Base-by-base conservation (phyloP, 805 yeast species). In the Isabelozyma heimii region DNA sequence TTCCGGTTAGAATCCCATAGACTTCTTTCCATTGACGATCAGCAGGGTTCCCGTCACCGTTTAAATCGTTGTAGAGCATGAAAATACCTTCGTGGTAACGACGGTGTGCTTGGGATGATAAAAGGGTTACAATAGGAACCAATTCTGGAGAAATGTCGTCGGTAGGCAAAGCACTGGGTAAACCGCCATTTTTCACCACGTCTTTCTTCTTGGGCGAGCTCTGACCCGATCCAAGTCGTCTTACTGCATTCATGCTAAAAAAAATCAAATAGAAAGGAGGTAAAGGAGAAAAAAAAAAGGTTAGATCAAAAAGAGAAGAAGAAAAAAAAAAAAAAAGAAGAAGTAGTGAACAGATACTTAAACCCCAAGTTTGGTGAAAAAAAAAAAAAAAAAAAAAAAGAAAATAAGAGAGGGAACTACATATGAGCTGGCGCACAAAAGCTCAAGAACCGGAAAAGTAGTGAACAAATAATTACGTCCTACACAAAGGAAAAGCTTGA, bases 11-110 rank as follows among this genome's bases (percentile, higher is more conserved):
- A 13, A 89, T 89, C 41, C 96, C 98, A 65, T 88, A 94, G 20
- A 91, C 97, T 69, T 94, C 97, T 47, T 79, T 77, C 99, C 99
- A 94, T 58, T 79, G 78, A 42, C 97, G 76, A 44, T 85, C 88
- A 0, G 86, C 84, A 0, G 97, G 91, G 48, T 84, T 80, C 8
- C 99, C 99, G 56, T 92, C 97, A 24, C 88, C 81, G 60, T 84
- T 83, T 56, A 88, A 70, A 57, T 87, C 92, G 56, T 84, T 83
- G 52, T 87, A 72, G 8, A 88, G 67, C 86, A 87, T 81, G 60
- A 88, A 82, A 2, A 85, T 81, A 47, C 92, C 94, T 57, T 87
- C 94, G 52, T 78, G 75, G 66, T 88, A 88, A 42, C 89, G 77
- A 52, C 96, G 77, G 61, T 85, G 89, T 0, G 83, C 67, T 57